Base-by-base conservation (phyloP, 2,329 filamentous ascomycete genomes). In the Trichoderma koningiopsis region DNA sequence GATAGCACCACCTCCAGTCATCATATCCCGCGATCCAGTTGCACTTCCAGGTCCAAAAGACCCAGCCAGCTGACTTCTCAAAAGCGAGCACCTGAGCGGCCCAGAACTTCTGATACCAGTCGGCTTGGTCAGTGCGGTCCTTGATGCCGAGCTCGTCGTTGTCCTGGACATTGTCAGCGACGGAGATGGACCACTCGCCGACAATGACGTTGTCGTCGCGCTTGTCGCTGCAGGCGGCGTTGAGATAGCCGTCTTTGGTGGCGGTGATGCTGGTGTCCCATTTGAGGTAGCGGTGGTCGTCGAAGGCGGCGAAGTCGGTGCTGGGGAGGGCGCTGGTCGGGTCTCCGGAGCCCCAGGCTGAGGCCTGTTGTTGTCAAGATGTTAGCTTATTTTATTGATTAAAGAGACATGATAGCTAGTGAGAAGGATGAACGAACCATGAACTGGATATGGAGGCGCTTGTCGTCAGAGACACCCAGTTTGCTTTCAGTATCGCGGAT, bases 11-110 rank as follows among this genome's bases (percentile, higher is more conserved):
- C 27, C 83, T 75, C 77, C 81, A 85, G 72, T 85, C 83, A 43
- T 79, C 80, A 69, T 72, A 83, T 19, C 75, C 86, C 0, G 73
- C n/a, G 29, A 72, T 72, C 72, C 72, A 72, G 31, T 74, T 72
- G 53, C 76, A 77, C 77, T 89, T 89, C 87, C 87, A 89, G 0
- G 82, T 82, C 87, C 88, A 90, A 73, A 88, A 89, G 3, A 87
- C 76, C 86, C 86, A 89, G 0, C 87, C 86, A 8, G 80, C 79
- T 19, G 81, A 77, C 68, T 81, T 81, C 78, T 90, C 87, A 73
- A 88, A 89, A 0, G 83, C 77, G 56, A 82, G 79, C 0, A 84
- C 81, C 76, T 89, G 87, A 0, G 87, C 87, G 0, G 84, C 83
- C 77, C 86, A 90, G 81, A 84, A 90, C 56, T 81, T 77, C 58